Base-by-base conservation (phyloP, 768 basidiomycete genomes). In the Boletus tylopilopsis region DNA sequence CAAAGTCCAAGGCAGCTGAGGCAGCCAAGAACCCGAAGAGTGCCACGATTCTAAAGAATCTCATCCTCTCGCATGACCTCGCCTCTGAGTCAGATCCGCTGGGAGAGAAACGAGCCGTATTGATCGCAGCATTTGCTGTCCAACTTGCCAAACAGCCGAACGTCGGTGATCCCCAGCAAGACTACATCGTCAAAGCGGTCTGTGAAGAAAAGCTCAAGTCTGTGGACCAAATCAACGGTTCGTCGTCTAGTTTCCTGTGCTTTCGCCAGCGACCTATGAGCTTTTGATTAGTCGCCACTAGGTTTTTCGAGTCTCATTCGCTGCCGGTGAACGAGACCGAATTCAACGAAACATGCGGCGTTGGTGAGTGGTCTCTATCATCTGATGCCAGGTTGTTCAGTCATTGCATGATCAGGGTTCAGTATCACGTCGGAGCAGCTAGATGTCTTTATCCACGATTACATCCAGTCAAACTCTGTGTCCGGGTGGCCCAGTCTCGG, bases 161-260 rank as follows among this genome's bases (percentile, higher is more conserved):
- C 6, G 60, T 92, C 33, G 77, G 70, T 5, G 70, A 74, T 27
- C 71, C 68, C n/a, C 81, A 81, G 63, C 76, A 78, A 52, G 73
- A 70, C 38, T 90, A 82, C 67, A 71, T 86, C 16, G 74, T 90
- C 32, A 66, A 71, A n/a, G 80, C 76, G 53, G 84, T 98, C 58
- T 64, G 82, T n/a, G 78, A 83, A 47, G 84, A 80, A 19, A 79
- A 79, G 55, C 68, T 98, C 50, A 89, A 85, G 69, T 81, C 78
- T 29, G 77, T 81, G 4, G 95, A 97, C 66, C 94, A 97, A 74
- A 82, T 96, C 22, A 74, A 79, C 45, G 94, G 94, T 93, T 60
- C 58, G 84, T 68, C 32, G 11, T 42, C 23, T 27, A 34, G 37
- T 18, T 41, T 18, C 30, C 15, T 27, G 15, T 27, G 16, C 33